Evolutionary conservation across 2,329 filamentous ascomycete genomes (phyloP).

Genomic region (Raffaelea arxii): DNA sequence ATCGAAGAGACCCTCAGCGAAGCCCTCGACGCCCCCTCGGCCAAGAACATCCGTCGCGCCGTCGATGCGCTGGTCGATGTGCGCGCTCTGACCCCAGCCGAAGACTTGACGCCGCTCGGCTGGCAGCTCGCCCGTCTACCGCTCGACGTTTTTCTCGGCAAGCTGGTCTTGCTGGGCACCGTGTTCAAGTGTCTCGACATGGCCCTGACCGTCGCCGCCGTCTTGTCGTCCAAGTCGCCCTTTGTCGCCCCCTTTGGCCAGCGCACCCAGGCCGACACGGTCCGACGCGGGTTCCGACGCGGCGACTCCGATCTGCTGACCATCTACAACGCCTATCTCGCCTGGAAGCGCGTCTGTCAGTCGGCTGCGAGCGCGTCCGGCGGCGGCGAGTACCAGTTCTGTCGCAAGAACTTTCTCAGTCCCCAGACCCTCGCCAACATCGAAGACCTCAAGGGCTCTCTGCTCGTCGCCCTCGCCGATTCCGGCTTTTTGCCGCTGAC

Average conservation of each 20-base stretch:
- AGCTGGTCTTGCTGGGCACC: slow-evolving; percentile 76
- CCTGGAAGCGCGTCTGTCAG: slow-evolving; percentile 78
- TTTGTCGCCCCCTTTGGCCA: slow-evolving; percentile 83
- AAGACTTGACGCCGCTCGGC: slow-evolving; percentile 81
- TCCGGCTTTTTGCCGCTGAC: slow-evolving; percentile 73
- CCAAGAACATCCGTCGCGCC: slow-evolving; percentile 86
- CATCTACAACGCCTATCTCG: slow-evolving; percentile 82
- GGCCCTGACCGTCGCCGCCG: slow-evolving; percentile 82
- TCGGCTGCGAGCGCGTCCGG: slow-evolving; percentile 39
- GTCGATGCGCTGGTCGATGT: slow-evolving; percentile 92
- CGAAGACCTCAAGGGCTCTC: slow-evolving; percentile 89
- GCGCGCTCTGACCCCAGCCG: slow-evolving; percentile 68
- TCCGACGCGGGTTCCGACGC: slow-evolving; percentile 67
- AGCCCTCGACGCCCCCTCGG: slow-evolving; percentile 80
- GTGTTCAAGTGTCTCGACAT: slow-evolving; percentile 90
- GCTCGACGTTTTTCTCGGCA: slow-evolving; percentile 88
- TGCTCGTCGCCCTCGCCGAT: slow-evolving; percentile 76
- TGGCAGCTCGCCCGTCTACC: slow-evolving; percentile 80
- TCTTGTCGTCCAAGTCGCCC: slow-evolving; percentile 88
- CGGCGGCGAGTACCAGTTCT: slow-evolving; percentile 77
- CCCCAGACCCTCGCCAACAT: slow-evolving; percentile 85
- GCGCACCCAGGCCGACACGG: slow-evolving; percentile 70
- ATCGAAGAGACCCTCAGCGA: slow-evolving; percentile 84
- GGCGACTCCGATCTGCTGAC: slow-evolving; percentile 89
- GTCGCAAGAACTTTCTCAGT: slow-evolving; percentile 87